phyloP scores from a whole-genome alignment of 805 yeast species.

The Candida hungchunana region DNA sequence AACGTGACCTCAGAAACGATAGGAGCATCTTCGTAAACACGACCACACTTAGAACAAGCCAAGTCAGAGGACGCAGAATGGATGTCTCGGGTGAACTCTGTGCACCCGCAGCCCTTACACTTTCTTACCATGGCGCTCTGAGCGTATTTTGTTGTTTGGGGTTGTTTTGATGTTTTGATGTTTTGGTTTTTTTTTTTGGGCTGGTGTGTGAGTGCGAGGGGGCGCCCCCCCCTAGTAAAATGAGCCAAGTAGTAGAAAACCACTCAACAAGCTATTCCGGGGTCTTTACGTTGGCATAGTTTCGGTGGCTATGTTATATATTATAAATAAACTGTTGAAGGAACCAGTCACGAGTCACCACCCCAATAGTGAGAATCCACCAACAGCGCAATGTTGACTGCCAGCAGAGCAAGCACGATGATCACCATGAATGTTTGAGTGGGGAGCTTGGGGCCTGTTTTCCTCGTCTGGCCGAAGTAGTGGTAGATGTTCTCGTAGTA shows the following conservation, averaged over 20 bases:
- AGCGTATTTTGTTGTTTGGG: background rate
- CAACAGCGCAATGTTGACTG: constrained; percentile 16
- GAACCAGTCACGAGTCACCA: background rate
- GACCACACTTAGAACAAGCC: constrained; percentile 80
- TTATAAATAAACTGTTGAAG: background rate
- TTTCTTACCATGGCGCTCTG: constrained; percentile 12
- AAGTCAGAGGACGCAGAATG: constrained; percentile 67
- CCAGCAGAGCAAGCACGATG: constrained; percentile 4
- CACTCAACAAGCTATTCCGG: too few species aligned
- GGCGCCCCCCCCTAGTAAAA: too few species aligned
- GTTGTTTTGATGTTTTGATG: background rate
- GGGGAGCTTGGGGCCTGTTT: constrained; percentile 11
- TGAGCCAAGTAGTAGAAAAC: too few species aligned
- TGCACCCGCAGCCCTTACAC: constrained; percentile 50
- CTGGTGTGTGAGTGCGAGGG: too few species aligned
- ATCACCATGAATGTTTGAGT: constrained; percentile 7
- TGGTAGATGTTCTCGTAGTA: constrained; percentile 19
- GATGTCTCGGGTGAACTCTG: constrained; percentile 48
- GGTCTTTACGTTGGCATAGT: too few species aligned
- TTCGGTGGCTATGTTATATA: constrained; percentile 1
- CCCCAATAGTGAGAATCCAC: constrained; percentile 15
- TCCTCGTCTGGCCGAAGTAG: constrained; percentile 14
- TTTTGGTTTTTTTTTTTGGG: constrained; percentile 1
- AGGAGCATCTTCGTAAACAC: constrained; percentile 85
- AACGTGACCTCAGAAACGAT: constrained; percentile 94